phyloP scores from a whole-genome alignment of 2,329 filamentous ascomycete genomes.

The Dothideomycetidae sp. region DNA sequence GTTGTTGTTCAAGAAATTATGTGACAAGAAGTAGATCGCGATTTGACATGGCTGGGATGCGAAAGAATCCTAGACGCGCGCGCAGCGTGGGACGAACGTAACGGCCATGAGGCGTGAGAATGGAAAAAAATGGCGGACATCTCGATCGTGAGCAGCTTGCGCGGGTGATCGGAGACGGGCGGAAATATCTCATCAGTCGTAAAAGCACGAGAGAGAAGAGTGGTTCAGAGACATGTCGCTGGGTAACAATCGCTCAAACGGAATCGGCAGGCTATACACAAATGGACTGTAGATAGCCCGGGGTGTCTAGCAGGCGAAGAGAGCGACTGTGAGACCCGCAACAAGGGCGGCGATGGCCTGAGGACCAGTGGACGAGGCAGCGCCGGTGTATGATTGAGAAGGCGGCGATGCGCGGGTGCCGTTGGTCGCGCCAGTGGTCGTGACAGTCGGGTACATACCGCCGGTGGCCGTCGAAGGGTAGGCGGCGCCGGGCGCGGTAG shows the following conservation, averaged over 20 bases:
- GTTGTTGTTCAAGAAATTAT: neutral
- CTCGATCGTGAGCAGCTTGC: too few species aligned
- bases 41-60: neutral
- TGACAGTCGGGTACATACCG: conserved; percentile 5
- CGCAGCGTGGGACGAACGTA: neutral
- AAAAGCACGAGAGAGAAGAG: neutral
- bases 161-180: neutral
- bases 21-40: neutral
- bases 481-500: conserved; percentile 4
- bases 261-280: conserved; percentile 6
- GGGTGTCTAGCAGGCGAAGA: conserved; percentile 9
- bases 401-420: conserved; percentile 2
- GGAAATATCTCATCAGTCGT: neutral
- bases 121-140: neutral
- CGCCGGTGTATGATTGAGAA: conserved; percentile 6
- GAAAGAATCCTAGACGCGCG: neutral
- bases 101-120: neutral
- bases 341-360: conserved; percentile 7
- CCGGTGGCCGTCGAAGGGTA: conserved; percentile 2
- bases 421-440: conserved; percentile 4
- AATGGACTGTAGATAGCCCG: conserved; percentile 1
- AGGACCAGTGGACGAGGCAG: conserved; percentile 5
- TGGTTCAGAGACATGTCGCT: conserved; percentile 3
- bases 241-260: conserved; percentile 2
- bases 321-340: conserved; percentile 3